Evolutionary conservation across 208 protist genomes (phyloP).

Genomic region (Trypanosoma boissoni): DNA sequence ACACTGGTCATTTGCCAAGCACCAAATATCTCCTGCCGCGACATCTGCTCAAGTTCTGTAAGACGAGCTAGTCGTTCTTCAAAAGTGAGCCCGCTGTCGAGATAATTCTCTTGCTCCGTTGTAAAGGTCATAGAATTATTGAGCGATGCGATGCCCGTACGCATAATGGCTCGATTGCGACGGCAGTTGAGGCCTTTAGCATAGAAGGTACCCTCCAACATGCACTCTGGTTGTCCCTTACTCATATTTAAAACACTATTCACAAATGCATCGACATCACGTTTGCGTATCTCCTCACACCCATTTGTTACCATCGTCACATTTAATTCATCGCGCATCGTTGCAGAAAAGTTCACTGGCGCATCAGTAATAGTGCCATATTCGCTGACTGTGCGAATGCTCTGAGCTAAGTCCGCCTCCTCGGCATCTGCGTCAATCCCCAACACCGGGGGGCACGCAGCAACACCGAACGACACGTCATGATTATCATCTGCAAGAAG

Average conservation of each 20-base stretch:
- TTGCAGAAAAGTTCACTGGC: not conserved
- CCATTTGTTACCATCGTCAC: conserved; percentile 62
- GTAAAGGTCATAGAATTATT: conserved; percentile 1
- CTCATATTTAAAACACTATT: conserved; percentile 38
- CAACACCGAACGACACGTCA: too few species aligned
- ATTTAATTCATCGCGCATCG: conserved; percentile 35
- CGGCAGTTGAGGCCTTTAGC: not conserved
- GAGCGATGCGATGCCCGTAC: not conserved
- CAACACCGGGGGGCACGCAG: too few species aligned
- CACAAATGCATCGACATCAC: conserved; percentile 49
- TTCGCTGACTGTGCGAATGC: conserved; percentile 41
- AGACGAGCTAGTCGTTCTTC: conserved; percentile 47
- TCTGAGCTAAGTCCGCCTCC: conserved; percentile 16
- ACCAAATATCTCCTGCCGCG: conserved; percentile 55
- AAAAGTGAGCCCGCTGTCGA: conserved; percentile 35
- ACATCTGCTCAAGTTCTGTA: conserved; percentile 55
- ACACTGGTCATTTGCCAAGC: conserved; percentile 54
- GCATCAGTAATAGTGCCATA: conserved; percentile 1
- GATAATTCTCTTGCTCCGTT: conserved; percentile 30
- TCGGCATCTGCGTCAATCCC: too few species aligned
- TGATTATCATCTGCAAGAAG: conserved; percentile 42
- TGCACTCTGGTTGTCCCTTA: conserved; percentile 25
- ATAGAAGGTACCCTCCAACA: conserved; percentile 50
- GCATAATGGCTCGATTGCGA: not conserved
- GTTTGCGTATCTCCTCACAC: conserved; percentile 50